phyloP scores from a whole-genome alignment of 352 stramenopile genomes.

The Globisporangium yorkense region DNA sequence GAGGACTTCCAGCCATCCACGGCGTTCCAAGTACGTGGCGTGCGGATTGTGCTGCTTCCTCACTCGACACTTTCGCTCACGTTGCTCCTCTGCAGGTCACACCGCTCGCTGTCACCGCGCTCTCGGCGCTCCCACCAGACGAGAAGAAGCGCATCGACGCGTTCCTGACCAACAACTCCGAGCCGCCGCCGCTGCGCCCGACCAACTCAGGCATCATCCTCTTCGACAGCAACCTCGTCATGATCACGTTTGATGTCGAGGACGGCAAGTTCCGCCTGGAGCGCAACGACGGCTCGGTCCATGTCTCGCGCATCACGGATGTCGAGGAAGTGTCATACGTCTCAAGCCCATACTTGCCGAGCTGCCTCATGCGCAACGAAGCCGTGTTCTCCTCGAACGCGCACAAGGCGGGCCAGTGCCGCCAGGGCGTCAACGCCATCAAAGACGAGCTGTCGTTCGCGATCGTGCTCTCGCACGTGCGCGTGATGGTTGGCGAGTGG shows the following conservation, averaged over 20 bases:
- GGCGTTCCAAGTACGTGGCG: slow-evolving; percentile 87
- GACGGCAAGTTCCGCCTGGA: slow-evolving; percentile 89
- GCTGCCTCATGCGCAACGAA: slow-evolving; percentile 92
- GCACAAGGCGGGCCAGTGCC: slow-evolving; percentile 85
- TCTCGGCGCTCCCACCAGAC: slow-evolving; percentile 26
- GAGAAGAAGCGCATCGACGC: slow-evolving; percentile 57
- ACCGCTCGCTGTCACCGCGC: slow-evolving; percentile 26
- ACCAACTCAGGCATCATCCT: slow-evolving; percentile 84
- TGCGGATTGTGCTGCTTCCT: too few species aligned
- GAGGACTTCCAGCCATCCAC: slow-evolving; percentile 94
- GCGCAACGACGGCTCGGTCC: slow-evolving; percentile 75
- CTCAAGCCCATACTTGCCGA: slow-evolving; percentile 94
- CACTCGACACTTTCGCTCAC: slow-evolving; percentile 32
- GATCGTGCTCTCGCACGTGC: slow-evolving; percentile 95
- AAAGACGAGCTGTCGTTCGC: slow-evolving; percentile 94
- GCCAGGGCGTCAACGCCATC: slow-evolving; percentile 78
- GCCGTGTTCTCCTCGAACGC: slow-evolving; percentile 94
- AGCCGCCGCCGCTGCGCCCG: slow-evolving; percentile 21
- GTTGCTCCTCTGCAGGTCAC: slow-evolving; percentile 35
- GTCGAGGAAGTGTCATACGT: slow-evolving; percentile 97
- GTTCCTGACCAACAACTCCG: slow-evolving; percentile 35
- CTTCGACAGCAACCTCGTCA: slow-evolving; percentile 88
- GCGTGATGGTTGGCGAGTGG: slow-evolving; percentile 96
- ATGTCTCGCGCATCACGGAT: slow-evolving; percentile 93
- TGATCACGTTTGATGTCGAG: slow-evolving; percentile 89